These are phyloP conservation scores for Pyrrhoderma lamaoense DNA, from an alignment of 1,284 basidiomycete genomes.

Conservation along the genomic window DNA sequence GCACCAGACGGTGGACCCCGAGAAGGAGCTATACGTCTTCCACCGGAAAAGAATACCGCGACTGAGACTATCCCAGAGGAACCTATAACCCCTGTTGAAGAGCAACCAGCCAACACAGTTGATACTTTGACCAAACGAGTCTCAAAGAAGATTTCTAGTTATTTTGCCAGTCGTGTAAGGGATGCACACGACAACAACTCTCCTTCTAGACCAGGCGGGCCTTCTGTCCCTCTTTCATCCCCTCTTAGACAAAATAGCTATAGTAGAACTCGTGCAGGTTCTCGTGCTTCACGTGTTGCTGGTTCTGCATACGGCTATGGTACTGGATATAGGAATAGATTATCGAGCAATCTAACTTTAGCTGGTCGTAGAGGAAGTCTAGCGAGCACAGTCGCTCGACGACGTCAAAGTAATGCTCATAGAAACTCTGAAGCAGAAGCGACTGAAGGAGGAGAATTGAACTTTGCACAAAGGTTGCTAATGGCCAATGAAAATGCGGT, in stretches of 20 bases:
- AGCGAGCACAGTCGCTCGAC: conserved; percentile 39
- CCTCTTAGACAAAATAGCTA: conserved; percentile 35
- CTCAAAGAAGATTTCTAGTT: conserved; percentile 50
- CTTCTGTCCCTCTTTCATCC: conserved; percentile 42
- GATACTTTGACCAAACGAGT: conserved; percentile 36
- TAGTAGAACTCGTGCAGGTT: conserved; percentile 35
- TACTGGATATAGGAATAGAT: conserved; percentile 44
- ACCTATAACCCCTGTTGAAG: conserved; percentile 37
- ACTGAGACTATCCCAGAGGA: conserved; percentile 54
- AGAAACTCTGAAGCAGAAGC: conserved; percentile 19
- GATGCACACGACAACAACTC: conserved; percentile 31
- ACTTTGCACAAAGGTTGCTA: conserved; percentile 85
- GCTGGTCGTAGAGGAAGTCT: conserved; percentile 21
- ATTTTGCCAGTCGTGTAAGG: conserved; percentile 42
- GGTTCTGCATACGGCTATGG: conserved; percentile 78
- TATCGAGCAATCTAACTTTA: conserved; percentile 26
- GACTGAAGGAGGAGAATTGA: conserved; percentile 45
- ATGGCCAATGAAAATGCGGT: conserved; percentile 90
- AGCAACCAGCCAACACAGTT: conserved; percentile 31
- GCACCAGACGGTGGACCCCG: conserved; percentile 86
- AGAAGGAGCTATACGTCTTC: conserved; percentile 74
- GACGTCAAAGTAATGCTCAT: conserved; percentile 41
- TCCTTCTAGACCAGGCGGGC: conserved; percentile 22
- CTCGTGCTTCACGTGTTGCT: conserved; percentile 48
- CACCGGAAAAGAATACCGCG: conserved; percentile 57